Conservation (phyloP, 2,329 filamentous ascomycete species). For the Penicillium sp. region DNA sequence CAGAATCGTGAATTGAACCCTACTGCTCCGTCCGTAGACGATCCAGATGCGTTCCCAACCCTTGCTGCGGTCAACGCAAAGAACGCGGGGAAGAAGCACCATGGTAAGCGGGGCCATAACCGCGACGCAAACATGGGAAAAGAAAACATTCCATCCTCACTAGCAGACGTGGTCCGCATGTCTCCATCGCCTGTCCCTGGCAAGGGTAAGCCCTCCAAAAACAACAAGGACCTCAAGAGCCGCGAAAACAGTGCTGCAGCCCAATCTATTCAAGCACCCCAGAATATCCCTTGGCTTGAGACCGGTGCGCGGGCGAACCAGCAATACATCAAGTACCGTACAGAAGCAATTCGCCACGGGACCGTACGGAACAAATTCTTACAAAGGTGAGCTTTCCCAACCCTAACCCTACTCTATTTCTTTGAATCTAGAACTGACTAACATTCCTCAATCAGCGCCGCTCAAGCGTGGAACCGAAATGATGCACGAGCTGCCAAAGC, state of each 20-base stretch:
- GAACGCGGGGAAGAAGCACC: slow-evolving; percentile 77
- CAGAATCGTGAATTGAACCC: slow-evolving; percentile 64
- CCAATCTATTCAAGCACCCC: slow-evolving; percentile 80
- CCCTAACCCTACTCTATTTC: not conserved
- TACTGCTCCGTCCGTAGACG: slow-evolving; percentile 77
- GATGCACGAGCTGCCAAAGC: slow-evolving; percentile 95
- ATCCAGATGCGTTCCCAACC: slow-evolving; percentile 92
- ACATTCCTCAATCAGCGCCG: slow-evolving; percentile 61
- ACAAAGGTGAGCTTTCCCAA: slow-evolving; percentile 67
- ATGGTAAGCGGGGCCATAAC: slow-evolving; percentile 79
- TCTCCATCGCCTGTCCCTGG: slow-evolving; percentile 76
- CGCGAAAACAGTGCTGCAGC: slow-evolving; percentile 79
- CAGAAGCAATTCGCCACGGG: slow-evolving; percentile 96
- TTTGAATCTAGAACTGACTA: not conserved
- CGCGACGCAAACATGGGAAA: slow-evolving; percentile 58
- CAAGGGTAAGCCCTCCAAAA: slow-evolving; percentile 54
- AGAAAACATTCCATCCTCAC: slow-evolving; percentile 70
- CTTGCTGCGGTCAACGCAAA: slow-evolving; percentile 75
- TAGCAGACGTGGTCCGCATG: slow-evolving; percentile 95
- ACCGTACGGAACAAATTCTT: slow-evolving; percentile 95
- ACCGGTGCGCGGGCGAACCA: slow-evolving; percentile 89
- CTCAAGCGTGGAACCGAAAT: slow-evolving; percentile 97
- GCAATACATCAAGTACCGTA: slow-evolving; percentile 89
- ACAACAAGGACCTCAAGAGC: slow-evolving; percentile 62
- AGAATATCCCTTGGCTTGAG: slow-evolving; percentile 94